These are phyloP conservation scores for Pichia sp. DNA, from an alignment of 1,139 yeast species.

Conservation along the genomic window DNA sequence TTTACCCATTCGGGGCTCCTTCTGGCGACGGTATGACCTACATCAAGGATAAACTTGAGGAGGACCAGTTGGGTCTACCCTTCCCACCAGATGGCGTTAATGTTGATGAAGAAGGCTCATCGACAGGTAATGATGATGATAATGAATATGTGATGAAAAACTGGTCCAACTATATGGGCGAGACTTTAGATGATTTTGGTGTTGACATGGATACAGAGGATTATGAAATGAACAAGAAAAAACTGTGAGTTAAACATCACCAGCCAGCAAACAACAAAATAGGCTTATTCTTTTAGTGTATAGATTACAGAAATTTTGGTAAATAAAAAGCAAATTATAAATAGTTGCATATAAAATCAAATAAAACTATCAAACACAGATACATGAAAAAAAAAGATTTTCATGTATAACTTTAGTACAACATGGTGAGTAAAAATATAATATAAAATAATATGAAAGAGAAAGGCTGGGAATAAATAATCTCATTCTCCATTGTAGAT, in stretches of 20 bases:
- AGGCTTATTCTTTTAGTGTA: background rate
- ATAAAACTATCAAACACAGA: constrained; percentile 5
- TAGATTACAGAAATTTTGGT: constrained; percentile 2
- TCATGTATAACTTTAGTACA: constrained; percentile 2
- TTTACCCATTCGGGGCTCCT: constrained; percentile 64
- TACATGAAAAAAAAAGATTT: background rate
- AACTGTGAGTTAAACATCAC: background rate
- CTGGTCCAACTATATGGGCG: constrained; percentile 83
- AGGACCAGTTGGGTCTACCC: constrained; percentile 62
- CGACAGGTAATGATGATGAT: constrained; percentile 15
- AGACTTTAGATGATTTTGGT: constrained; percentile 75
- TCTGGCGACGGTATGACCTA: constrained; percentile 50
- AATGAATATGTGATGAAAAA: constrained; percentile 22
- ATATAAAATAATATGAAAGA: constrained; percentile 5
- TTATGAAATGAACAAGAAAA: constrained; percentile 18
- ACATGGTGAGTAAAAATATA: background rate
- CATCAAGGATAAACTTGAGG: constrained; percentile 47
- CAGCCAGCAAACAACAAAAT: background rate
- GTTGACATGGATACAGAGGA: constrained; percentile 72
- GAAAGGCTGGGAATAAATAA: constrained; percentile 4
- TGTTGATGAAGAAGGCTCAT: constrained; percentile 22
- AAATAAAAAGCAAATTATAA: constrained; percentile 8
- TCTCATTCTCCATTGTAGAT: no score
- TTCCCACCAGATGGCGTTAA: constrained; percentile 90
- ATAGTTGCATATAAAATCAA: constrained; percentile 1